phyloP scores from a whole-genome alignment of 768 basidiomycete species.

The Sporobolomyces phaffii region DNA sequence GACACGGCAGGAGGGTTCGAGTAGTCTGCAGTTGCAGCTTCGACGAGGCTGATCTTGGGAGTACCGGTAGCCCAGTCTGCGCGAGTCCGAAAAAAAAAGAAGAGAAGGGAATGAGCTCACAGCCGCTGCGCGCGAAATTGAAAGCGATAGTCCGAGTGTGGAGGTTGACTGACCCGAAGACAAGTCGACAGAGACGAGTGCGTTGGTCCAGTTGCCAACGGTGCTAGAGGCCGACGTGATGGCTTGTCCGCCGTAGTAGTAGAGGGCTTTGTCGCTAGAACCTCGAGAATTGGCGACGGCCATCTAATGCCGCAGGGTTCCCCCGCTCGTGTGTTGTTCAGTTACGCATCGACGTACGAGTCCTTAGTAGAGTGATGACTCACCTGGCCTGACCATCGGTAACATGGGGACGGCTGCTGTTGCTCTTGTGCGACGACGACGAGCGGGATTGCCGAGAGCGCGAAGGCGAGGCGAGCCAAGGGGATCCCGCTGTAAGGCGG shows the following conservation, averaged over 20 bases:
- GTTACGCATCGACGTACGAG: no score
- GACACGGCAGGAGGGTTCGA: constrained; percentile 29
- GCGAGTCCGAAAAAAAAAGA: neutral
- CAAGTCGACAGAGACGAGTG: constrained; percentile 21
- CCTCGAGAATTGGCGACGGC: constrained; percentile 11
- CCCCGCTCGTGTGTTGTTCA: no score
- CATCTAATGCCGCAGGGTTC: no score
- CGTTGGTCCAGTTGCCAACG: constrained; percentile 28
- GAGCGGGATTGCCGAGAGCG: neutral
- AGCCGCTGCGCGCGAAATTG: no score
- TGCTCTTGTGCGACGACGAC: constrained; percentile 14
- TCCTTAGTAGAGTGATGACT: neutral
- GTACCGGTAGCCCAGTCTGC: constrained; percentile 28
- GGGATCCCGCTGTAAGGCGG: neutral
- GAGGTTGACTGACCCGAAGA: neutral
- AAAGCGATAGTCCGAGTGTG: no score
- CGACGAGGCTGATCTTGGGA: constrained; percentile 17
- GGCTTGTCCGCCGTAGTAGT: constrained; percentile 25
- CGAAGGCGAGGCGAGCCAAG: neutral
- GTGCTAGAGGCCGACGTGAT: neutral
- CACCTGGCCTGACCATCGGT: constrained; percentile 21
- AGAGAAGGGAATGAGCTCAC: neutral
- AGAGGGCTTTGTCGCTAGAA: neutral
- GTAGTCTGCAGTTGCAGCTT: constrained; percentile 22
- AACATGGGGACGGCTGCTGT: constrained; percentile 20